A percentile compares a stretch with the other conserved stretches of the same genome.
Evolutionary conservation across 2,329 filamentous ascomycete genomes (phyloP).

Genomic region (Alternaria conjuncta): DNA sequence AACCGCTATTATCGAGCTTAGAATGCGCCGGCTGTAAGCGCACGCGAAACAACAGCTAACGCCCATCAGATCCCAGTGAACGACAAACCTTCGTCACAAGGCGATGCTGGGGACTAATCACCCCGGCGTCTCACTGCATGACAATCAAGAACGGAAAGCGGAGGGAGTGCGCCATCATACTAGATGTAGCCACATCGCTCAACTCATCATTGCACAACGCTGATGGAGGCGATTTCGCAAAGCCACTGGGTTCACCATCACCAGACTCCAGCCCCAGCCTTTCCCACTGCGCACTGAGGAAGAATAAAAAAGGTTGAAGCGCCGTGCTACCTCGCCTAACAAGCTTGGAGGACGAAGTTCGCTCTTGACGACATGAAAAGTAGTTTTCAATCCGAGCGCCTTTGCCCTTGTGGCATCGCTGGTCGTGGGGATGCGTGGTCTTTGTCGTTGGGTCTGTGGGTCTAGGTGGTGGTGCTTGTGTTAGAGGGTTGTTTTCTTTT

Average conservation of each 20-base stretch:
- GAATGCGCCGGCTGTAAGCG: not conserved
- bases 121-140: constrained; percentile 29
- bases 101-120: constrained; percentile 31
- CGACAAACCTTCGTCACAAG: constrained; percentile 37
- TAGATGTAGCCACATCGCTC: constrained; percentile 27
- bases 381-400: constrained; percentile 49
- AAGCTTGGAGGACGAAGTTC: constrained; percentile 24
- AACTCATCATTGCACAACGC: constrained; percentile 26
- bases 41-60: constrained; percentile 10
- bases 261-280: constrained; percentile 19
- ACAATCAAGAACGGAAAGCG: constrained; percentile 44
- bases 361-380: constrained; percentile 36
- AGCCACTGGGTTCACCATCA: constrained; percentile 23
- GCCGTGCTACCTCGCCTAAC: constrained; percentile 20
- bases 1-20: not conserved
- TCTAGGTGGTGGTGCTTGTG: constrained; percentile 13
- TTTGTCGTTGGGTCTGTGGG: constrained; percentile 30
- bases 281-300: constrained; percentile 42
- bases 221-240: constrained; percentile 15
- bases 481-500: constrained; percentile 14
- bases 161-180: constrained; percentile 40
- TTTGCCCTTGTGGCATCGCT: constrained; percentile 19
- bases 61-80: constrained; percentile 34
- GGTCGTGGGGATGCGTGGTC: constrained; percentile 34
- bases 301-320: constrained; percentile 44